Percentiles rank a stretch among this genome's conserved stretches.
These are phyloP conservation scores for Obelidium mucronatum DNA, from an alignment of 192 early-diverging fungal species.

Conservation along the genomic window DNA sequence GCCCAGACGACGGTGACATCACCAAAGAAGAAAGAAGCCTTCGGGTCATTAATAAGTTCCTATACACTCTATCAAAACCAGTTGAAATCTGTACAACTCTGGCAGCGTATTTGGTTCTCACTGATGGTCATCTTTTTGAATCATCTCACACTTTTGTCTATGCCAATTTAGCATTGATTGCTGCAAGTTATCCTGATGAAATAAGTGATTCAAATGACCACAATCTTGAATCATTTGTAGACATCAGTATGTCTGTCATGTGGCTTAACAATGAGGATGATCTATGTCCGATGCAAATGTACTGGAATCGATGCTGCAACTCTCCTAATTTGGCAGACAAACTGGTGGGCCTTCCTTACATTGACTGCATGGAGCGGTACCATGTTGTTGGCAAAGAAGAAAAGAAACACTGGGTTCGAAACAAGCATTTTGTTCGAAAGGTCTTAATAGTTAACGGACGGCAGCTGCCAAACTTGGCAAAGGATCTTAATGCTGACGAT, in stretches of 20 bases:
- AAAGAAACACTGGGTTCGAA: not conserved
- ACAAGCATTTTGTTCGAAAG: not conserved
- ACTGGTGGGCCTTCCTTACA: not conserved
- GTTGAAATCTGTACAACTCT: no score
- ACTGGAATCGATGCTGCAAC: not conserved
- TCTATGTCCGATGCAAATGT: not conserved
- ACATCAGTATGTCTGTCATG: not conserved
- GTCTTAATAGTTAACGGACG: not conserved
- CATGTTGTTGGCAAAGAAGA: not conserved
- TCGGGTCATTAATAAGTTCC: not conserved
- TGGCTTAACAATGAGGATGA: not conserved
- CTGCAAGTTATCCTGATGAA: not conserved
- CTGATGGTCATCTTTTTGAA: not conserved
- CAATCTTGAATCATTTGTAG: not conserved
- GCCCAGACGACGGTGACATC: not conserved
- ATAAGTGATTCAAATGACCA: not conserved
- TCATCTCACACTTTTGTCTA: not conserved
- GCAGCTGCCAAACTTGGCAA: conserved; percentile 1
- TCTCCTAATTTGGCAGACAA: not conserved
- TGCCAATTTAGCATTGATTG: not conserved
- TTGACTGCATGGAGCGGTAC: conserved; percentile 4
- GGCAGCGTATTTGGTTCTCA: not conserved
- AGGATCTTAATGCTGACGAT: not conserved
- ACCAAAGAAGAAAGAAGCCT: not conserved
- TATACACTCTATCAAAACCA: no score